Evolutionary conservation across 1,139 yeast genomes (phyloP).

Genomic region (Scheffersomyces segobiensis): DNA sequence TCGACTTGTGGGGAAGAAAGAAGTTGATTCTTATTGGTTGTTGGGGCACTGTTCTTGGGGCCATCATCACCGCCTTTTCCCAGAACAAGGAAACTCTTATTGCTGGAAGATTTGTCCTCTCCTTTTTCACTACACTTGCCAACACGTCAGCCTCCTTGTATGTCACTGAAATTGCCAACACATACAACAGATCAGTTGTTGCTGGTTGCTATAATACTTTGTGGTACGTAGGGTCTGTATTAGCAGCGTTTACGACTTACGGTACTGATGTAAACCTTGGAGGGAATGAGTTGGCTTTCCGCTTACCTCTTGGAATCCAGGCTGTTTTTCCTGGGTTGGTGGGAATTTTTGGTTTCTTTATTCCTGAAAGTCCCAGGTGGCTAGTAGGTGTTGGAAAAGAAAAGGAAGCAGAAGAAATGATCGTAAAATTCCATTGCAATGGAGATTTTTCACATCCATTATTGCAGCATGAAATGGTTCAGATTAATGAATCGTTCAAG

Average conservation of each 20-base stretch:
- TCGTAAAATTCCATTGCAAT: constrained; percentile 22
- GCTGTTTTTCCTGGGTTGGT: constrained; percentile 19
- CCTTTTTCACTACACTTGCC: constrained; percentile 12
- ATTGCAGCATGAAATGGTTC: constrained; percentile 19
- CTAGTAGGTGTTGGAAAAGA: constrained; percentile 38
- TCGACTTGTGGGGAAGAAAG: constrained; percentile 14
- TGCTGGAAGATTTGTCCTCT: constrained; percentile 24
- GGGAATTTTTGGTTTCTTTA: constrained; percentile 24
- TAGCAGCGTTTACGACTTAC: constrained; percentile 26
- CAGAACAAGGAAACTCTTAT: constrained; percentile 16
- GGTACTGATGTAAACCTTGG: constrained; percentile 20
- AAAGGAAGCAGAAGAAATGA: constrained; percentile 33
- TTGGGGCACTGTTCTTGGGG: constrained; percentile 20
- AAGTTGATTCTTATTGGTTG: constrained; percentile 18
- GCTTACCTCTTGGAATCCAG: constrained; percentile 22
- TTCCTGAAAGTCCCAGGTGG: constrained; percentile 65
- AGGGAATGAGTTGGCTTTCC: constrained; percentile 17
- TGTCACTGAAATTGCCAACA: constrained; percentile 26
- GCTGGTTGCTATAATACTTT: constrained; percentile 22
- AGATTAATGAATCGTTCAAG: constrained; percentile 11
- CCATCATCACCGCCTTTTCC: constrained; percentile 24
- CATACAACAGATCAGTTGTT: constrained; percentile 23
- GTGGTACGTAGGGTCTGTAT: constrained; percentile 26
- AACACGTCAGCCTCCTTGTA: constrained; percentile 23
- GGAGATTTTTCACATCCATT: constrained; percentile 18